Percentiles rank a stretch among this genome's conserved stretches.
Evolutionary conservation across 2,329 filamentous ascomycete species (phyloP).

Genomic region (Geoglossum cookeanum): DNA sequence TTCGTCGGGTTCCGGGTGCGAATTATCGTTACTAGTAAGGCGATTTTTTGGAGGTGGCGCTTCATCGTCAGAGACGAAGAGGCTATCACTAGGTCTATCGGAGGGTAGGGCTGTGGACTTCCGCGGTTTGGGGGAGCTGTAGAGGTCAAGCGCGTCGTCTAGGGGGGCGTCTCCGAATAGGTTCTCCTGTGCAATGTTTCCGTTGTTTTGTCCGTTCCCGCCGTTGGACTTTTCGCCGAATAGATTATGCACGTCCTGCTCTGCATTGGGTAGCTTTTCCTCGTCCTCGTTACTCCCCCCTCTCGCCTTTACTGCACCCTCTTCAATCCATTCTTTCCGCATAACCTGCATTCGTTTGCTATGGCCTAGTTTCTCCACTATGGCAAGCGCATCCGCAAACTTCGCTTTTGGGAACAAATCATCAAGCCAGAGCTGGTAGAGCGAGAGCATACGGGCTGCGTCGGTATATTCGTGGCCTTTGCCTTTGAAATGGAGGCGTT

Average conservation of each 20-base stretch:
- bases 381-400: slow-evolving; percentile 71
- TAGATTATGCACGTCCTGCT: neutral
- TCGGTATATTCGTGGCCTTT: slow-evolving; percentile 95
- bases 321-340: slow-evolving; percentile 68
- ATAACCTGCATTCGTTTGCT: slow-evolving; percentile 57
- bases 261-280: slow-evolving; percentile 3
- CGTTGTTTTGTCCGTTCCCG: slow-evolving; percentile 10
- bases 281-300: slow-evolving; percentile 5
- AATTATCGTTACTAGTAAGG: neutral
- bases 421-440: slow-evolving; percentile 94
- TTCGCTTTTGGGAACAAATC: slow-evolving; percentile 88
- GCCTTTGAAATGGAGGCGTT: slow-evolving; percentile 62
- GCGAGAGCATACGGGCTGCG: slow-evolving; percentile 58
- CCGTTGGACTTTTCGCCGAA: slow-evolving; percentile 11
- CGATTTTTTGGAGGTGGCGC: slow-evolving; percentile 10
- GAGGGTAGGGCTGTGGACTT: slow-evolving; percentile 5
- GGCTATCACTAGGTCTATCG: slow-evolving; percentile 8
- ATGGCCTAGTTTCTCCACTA: slow-evolving; percentile 88
- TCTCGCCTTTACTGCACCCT: slow-evolving; percentile 16
- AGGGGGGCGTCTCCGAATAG: slow-evolving; percentile 6
- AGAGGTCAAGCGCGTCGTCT: slow-evolving; percentile 31
- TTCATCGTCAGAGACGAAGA: slow-evolving; percentile 9
- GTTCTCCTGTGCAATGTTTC: slow-evolving; percentile 7
- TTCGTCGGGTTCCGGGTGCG: slow-evolving; percentile 7
- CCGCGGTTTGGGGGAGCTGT: slow-evolving; percentile 31